Conservation (phyloP, 345 rosid genomes). For the Carallia pectinifolia region DNA sequence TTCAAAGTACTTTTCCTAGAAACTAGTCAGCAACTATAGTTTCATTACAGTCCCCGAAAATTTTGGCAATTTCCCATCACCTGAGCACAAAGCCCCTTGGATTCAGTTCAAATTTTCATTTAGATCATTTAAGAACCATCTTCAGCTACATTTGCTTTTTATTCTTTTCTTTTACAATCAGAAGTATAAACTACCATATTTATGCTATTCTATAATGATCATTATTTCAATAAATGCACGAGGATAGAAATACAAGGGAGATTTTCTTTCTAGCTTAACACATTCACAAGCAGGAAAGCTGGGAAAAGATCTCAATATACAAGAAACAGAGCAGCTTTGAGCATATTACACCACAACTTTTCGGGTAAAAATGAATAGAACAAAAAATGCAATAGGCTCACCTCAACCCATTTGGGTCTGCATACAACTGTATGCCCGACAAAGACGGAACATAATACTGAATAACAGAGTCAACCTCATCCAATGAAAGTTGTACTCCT, state of each 20-base stretch:
- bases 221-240: background rate
- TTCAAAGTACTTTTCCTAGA: no score
- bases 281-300: background rate
- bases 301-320: background rate
- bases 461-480: conserved; percentile 40
- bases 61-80: no score
- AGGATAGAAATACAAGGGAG: background rate
- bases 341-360: background rate
- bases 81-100: no score
- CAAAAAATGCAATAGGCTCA: conserved; percentile 26
- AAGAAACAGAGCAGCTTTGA: background rate
- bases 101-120: no score
- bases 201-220: background rate
- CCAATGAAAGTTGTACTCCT: conserved; percentile 53
- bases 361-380: background rate
- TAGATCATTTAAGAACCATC: background rate
- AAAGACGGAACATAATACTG: conserved; percentile 71
- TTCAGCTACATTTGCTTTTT: background rate
- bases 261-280: background rate
- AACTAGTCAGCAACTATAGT: no score
- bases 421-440: conserved; percentile 62
- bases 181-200: no score
- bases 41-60: no score
- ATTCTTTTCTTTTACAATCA: background rate
- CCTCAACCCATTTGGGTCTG: conserved; percentile 43